Conservation (phyloP, 2,329 filamentous ascomycete genomes). For the Neonectria faginata region DNA sequence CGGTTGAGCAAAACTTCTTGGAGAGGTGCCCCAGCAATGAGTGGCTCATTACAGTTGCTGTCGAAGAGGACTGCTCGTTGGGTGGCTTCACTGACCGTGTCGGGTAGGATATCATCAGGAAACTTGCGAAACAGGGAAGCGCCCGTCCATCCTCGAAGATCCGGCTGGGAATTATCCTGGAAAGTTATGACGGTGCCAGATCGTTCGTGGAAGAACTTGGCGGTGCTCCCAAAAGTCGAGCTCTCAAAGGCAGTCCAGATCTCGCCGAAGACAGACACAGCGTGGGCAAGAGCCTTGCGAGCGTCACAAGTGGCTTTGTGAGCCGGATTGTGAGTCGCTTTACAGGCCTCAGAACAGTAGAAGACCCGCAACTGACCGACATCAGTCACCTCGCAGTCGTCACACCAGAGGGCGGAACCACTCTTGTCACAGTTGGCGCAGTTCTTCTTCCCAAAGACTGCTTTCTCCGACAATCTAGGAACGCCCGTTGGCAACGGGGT, state of each 20-base stretch:
- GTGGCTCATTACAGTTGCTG: neutral
- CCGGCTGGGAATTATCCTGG: too few relatives aligned
- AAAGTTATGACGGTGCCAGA: too few relatives aligned
- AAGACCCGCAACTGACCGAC: conserved; percentile 1
- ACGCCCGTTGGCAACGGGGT: neutral
- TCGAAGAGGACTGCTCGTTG: neutral
- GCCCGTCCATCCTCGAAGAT: neutral
- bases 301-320: neutral
- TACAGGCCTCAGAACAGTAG: neutral
- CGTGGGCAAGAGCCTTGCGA: neutral
- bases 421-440: neutral
- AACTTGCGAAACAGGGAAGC: neutral
- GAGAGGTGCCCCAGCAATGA: neutral
- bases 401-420: neutral
- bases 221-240: too few relatives aligned
- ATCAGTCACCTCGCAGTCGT: neutral
- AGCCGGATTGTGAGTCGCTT: neutral
- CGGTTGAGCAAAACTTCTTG: neutral
- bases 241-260: neutral
- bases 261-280: neutral
- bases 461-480: neutral
- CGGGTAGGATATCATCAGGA: neutral
- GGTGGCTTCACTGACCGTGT: neutral
- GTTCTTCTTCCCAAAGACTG: neutral
- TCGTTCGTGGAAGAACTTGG: too few relatives aligned